A percentile compares a stretch with the other conserved stretches of the same genome.
Conservation (phyloP, 108 stramenopile genomes). For the Nitzschia sp. region DNA sequence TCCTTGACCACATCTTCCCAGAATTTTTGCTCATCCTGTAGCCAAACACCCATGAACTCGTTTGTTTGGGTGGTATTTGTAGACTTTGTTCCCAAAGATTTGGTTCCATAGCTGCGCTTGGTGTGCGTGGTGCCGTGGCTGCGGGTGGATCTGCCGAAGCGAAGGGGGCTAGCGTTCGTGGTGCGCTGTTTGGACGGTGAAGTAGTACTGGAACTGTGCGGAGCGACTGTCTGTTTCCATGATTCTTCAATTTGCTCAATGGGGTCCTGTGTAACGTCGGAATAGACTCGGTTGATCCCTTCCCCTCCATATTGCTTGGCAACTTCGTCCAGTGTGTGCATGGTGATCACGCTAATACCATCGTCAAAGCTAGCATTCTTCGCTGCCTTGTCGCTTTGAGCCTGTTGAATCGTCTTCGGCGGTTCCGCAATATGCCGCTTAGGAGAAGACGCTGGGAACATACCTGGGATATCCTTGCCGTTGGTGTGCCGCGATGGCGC, state of each 20-base stretch:
- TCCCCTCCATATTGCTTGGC: conserved; percentile 16
- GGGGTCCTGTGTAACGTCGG: conserved; percentile 29
- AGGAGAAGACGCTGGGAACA: conserved; percentile 18
- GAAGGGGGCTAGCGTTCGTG: not conserved
- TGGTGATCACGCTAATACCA: conserved; percentile 70
- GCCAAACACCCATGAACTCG: conserved; percentile 19
- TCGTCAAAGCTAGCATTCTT: conserved; percentile 60
- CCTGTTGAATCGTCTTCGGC: conserved; percentile 15
- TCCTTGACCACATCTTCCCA: conserved; percentile 32
- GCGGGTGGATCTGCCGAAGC: not conserved
- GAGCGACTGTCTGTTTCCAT: conserved; percentile 14
- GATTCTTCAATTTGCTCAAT: conserved; percentile 13
- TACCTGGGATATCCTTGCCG: conserved; percentile 8
- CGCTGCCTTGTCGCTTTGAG: not conserved
- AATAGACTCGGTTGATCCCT: not conserved
- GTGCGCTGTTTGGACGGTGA: not conserved
- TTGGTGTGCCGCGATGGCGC: not conserved
- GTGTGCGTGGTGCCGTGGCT: conserved; percentile 5
- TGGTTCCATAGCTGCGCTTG: conserved; percentile 9
- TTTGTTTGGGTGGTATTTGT: conserved; percentile 20
- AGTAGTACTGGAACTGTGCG: not conserved
- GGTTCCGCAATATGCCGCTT: not conserved
- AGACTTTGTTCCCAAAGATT: conserved; percentile 7
- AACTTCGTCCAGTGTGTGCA: conserved; percentile 78
- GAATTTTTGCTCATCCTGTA: conserved; percentile 22